phyloP scores from a whole-genome alignment of 371 early-diverging fungal genomes.

The Mortierella sp. region DNA sequence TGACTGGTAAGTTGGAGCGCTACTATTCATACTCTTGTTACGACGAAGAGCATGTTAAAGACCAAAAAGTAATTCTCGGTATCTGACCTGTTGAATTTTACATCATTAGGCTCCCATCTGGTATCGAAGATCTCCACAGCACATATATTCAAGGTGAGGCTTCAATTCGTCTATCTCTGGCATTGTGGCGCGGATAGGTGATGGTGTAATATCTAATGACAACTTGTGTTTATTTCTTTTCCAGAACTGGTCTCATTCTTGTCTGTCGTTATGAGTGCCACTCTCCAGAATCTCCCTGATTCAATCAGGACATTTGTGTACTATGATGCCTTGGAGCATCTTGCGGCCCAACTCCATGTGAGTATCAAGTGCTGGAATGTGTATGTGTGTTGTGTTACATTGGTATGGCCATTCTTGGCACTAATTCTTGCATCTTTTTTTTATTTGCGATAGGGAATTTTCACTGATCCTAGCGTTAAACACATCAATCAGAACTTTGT shows the following conservation, averaged over 20 bases:
- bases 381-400: background rate
- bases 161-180: background rate
- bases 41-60: background rate
- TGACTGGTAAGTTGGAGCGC: slow-evolving; percentile 73
- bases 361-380: slow-evolving; percentile 9
- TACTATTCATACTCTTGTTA: background rate
- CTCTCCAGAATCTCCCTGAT: slow-evolving; percentile 76
- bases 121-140: slow-evolving; percentile 63
- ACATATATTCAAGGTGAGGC: slow-evolving; percentile 69
- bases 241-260: slow-evolving; percentile 80
- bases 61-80: background rate
- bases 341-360: slow-evolving; percentile 75
- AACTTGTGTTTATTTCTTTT: background rate
- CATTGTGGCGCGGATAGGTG: background rate
- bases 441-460: slow-evolving; percentile 59
- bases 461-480: slow-evolving; percentile 74
- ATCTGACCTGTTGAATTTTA: background rate
- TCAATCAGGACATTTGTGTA: slow-evolving; percentile 78
- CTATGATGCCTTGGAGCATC: slow-evolving; percentile 82
- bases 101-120: slow-evolving; percentile 44
- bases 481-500: slow-evolving; percentile 74
- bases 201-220: background rate
- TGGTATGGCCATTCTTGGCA: background rate
- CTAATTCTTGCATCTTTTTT: background rate
- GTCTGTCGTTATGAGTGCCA: slow-evolving; percentile 77